Conservation (phyloP, 768 basidiomycete genomes). For the Atractiella rhizophila region DNA sequence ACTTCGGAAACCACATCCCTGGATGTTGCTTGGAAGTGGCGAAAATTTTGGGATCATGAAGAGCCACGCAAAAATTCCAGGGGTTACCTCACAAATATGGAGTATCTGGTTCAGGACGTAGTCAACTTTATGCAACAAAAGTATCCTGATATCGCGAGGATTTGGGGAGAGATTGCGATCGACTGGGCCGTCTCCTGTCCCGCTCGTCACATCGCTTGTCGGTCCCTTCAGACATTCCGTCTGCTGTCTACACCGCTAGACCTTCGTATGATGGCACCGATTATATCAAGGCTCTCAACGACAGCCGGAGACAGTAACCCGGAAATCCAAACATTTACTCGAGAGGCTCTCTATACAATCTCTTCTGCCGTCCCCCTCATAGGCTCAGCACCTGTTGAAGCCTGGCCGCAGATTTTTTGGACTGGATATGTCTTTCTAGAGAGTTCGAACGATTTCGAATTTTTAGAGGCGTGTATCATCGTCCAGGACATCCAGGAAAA, state of each 20-base stretch:
- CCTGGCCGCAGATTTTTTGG: slow-evolving; percentile 61
- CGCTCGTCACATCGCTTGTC: slow-evolving; percentile 57
- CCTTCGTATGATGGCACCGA: slow-evolving; percentile 43
- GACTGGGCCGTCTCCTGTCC: slow-evolving; percentile 68
- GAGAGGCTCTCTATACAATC: slow-evolving; percentile 45
- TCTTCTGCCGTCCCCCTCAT: slow-evolving; percentile 36
- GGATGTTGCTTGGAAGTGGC: slow-evolving; percentile 36
- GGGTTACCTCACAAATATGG: background rate
- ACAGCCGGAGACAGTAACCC: slow-evolving; percentile 51
- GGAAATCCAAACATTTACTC: slow-evolving; percentile 56
- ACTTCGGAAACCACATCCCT: slow-evolving; percentile 31
- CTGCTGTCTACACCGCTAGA: slow-evolving; percentile 47
- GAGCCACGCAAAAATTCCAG: slow-evolving; percentile 25
- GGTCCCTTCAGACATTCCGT: slow-evolving; percentile 73
- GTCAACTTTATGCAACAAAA: slow-evolving; percentile 43
- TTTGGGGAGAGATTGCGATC: slow-evolving; percentile 57
- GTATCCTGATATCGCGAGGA: slow-evolving; percentile 39
- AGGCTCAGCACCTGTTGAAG: slow-evolving; percentile 32
- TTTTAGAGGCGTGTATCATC: slow-evolving; percentile 37
- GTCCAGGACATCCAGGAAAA: too few species aligned
- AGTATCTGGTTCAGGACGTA: slow-evolving; percentile 35
- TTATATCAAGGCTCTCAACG: slow-evolving; percentile 59
- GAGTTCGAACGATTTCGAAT: slow-evolving; percentile 62
- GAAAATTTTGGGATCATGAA: slow-evolving; percentile 46
- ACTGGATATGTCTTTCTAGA: slow-evolving; percentile 51